Evolutionary conservation across 2,329 filamentous ascomycete species (phyloP).

Genomic region (Hypoxylon sp.): DNA sequence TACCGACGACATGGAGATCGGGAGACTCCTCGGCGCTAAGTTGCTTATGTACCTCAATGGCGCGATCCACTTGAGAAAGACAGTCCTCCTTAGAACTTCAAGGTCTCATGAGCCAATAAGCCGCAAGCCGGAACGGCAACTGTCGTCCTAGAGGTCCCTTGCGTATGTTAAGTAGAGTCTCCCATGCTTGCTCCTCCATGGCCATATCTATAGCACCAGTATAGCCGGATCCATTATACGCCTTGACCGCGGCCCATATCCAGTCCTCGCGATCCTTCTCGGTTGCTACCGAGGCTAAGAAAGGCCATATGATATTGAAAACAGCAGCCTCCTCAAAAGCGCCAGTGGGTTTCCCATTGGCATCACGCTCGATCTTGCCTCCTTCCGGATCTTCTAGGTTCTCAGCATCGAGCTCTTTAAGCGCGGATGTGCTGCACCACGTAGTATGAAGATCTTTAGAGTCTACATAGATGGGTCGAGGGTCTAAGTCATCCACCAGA

Average conservation of each 20-base stretch:
- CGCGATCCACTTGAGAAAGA: constrained; percentile 65
- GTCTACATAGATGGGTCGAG: constrained; percentile 70
- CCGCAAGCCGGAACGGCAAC: constrained; percentile 64
- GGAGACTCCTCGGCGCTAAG: constrained; percentile 50
- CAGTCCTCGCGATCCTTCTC: constrained; percentile 64
- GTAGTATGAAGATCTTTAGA: constrained; percentile 70
- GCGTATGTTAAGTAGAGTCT: constrained; percentile 62
- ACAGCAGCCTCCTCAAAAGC: constrained; percentile 68
- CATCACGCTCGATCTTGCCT: constrained; percentile 67
- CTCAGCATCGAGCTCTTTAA: constrained; percentile 65
- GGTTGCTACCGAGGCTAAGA: constrained; percentile 63
- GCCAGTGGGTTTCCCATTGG: constrained; percentile 63
- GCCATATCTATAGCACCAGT: constrained; percentile 73
- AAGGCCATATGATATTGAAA: constrained; percentile 69
- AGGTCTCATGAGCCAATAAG: constrained; percentile 71
- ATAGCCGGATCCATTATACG: constrained; percentile 68
- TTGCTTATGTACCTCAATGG: constrained; percentile 60
- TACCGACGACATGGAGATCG: constrained; percentile 66
- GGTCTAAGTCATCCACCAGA: constrained; percentile 68
- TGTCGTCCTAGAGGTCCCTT: constrained; percentile 51
- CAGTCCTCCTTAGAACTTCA: constrained; percentile 59
- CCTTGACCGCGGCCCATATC: constrained; percentile 64
- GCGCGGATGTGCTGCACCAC: constrained; percentile 68
- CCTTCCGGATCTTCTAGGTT: constrained; percentile 64
- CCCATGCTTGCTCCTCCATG: constrained; percentile 72